A percentile compares a stretch with the other conserved stretches of the same genome.
Conservation (phyloP, 2,329 filamentous ascomycete genomes). For the Hymenoscyphus fructigenus region DNA sequence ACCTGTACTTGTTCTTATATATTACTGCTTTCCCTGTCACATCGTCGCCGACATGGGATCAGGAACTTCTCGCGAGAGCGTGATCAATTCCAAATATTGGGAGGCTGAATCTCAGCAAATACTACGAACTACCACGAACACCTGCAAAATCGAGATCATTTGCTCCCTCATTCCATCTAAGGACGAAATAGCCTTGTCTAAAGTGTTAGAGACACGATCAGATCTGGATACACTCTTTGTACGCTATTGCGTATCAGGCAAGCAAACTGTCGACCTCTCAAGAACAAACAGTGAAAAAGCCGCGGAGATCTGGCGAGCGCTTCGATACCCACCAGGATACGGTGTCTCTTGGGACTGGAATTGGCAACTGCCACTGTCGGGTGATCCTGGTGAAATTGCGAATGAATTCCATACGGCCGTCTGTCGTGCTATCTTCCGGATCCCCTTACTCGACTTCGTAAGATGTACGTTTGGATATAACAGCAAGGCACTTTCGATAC, state of each 20-base stretch:
- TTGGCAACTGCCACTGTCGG: slow-evolving; percentile 18
- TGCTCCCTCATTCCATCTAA: slow-evolving; percentile 13
- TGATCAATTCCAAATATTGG: slow-evolving; percentile 8
- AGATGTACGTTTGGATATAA: slow-evolving; percentile 23
- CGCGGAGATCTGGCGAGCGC: slow-evolving; percentile 18
- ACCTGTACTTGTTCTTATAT: no score
- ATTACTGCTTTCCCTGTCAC: not conserved
- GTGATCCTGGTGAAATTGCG: slow-evolving; percentile 19
- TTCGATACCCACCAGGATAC: slow-evolving; percentile 17
- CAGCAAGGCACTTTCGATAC: no score
- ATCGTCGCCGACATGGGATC: slow-evolving; percentile 10
- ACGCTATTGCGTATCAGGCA: slow-evolving; percentile 9
- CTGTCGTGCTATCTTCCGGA: slow-evolving; percentile 20
- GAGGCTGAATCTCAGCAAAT: slow-evolving; percentile 13
- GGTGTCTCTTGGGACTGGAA: slow-evolving; percentile 18
- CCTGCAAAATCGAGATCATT: slow-evolving; percentile 12
- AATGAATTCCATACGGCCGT: slow-evolving; percentile 20
- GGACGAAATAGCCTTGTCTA: slow-evolving; percentile 8
- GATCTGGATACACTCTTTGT: slow-evolving; percentile 15
- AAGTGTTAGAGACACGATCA: no score
- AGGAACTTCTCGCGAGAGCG: slow-evolving; percentile 6
- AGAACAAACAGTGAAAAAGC: slow-evolving; percentile 19
- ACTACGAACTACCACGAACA: slow-evolving; percentile 12
- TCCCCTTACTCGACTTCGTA: slow-evolving; percentile 23
- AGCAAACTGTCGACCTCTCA: slow-evolving; percentile 16